Base-by-base conservation (phyloP, 73 alveolate genomes). In the Stentor roeselii region DNA sequence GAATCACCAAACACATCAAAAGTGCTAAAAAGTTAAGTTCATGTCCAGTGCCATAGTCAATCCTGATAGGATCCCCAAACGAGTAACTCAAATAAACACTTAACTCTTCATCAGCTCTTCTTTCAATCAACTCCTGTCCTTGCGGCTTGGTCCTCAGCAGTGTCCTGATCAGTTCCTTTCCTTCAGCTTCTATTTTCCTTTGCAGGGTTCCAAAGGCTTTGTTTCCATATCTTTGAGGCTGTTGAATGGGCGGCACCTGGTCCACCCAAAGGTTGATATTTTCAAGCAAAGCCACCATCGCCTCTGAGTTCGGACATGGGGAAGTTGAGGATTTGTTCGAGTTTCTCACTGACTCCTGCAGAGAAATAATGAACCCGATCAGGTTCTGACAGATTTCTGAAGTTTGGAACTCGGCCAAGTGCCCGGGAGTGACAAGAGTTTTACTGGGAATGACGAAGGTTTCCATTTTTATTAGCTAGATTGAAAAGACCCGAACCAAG, bases 41-140 rank as follows among this genome's bases (percentile, higher is more conserved):
- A 87, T 98, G 99, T 41, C 99, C 99, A 11, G 99, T 96, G 21
- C 99, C 99, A 89, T 98, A 98, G 82, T 98, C 99, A 42, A 98
- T 89, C 83, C 99, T 91, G 83, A 90, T 95, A 82, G 95, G 92
- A 42, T 98, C 93, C 4, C 99, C 99, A 60, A 95, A 96, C 14
- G 99, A 93, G 32, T 98, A 99, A 42, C 87, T 61, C 76, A 98
- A 89, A 89, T 98, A 98, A 61, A 84, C 85, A 80, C 86, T 84
- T 27, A 98, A 83, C 91, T 98, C 99, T 34, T 92, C 92, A 27
- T 92, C 60, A 78, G 99, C 98, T 0, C 78, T 31, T 15, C 77
- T 76, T 82, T 39, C 82, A 27, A 36, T 2, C 21, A 76, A 83
- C 60, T 32, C 90, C 75, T 38, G 77, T 82, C 36, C 58, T 3